Percentiles rank a stretch among this genome's conserved stretches.
These are phyloP conservation scores for Fusarium graminum DNA, from an alignment of 2,329 filamentous ascomycete genomes.

Conservation along the genomic window DNA sequence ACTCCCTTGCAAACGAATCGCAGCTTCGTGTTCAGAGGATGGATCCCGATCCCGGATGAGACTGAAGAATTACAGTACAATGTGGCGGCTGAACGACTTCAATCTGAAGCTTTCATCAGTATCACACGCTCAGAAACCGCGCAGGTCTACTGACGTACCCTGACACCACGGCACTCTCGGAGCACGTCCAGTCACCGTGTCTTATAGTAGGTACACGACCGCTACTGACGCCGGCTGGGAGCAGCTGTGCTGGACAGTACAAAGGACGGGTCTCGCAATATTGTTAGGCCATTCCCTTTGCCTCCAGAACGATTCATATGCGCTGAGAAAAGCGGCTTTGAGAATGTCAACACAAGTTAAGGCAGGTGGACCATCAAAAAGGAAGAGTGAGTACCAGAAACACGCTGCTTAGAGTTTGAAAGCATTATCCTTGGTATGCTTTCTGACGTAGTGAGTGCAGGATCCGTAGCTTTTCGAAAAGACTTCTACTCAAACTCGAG, in stretches of 20 bases:
- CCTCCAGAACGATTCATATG: conserved; percentile 89
- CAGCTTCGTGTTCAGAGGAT: conserved; percentile 68
- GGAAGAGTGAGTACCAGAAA: conserved; percentile 79
- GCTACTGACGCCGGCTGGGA: conserved; percentile 82
- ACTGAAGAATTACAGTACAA: conserved; percentile 82
- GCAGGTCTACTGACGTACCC: conserved; percentile 75
- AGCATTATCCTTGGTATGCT: conserved; percentile 76
- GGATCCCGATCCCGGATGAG: conserved; percentile 75
- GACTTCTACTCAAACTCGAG: conserved; percentile 66
- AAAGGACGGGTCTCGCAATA: conserved; percentile 90
- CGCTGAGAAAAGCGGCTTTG: conserved; percentile 84
- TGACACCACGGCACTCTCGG: conserved; percentile 84
- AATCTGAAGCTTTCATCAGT: conserved; percentile 59
- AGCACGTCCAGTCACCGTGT: conserved; percentile 84
- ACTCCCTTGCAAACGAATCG: conserved; percentile 72
- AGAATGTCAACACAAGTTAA: not conserved
- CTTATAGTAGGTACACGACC: conserved; percentile 82
- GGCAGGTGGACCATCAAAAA: not conserved
- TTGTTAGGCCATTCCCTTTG: conserved; percentile 82
- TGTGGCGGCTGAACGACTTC: conserved; percentile 81
- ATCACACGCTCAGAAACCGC: not conserved
- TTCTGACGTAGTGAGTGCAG: conserved; percentile 77
- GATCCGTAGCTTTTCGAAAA: conserved; percentile 78
- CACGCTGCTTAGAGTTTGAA: conserved; percentile 86
- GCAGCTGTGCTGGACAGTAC: conserved; percentile 70